Conservation (phyloP, 2,329 filamentous ascomycete species). For the Penicillium sp. region DNA sequence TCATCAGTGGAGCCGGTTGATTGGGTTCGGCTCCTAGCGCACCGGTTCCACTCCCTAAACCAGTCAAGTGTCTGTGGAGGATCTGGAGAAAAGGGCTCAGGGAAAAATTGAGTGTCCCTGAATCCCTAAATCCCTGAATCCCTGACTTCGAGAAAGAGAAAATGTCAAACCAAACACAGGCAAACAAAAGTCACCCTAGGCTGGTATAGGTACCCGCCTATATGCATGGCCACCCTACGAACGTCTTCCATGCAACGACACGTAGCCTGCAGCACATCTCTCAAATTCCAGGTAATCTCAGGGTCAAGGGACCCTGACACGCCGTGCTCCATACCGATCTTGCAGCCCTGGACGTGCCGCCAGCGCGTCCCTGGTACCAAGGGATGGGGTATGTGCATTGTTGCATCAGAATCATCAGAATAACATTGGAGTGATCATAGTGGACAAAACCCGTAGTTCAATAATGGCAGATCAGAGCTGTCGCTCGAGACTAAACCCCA, state of each 20-base stretch:
- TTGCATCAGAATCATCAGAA: slow-evolving; percentile 2
- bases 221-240: too few species aligned
- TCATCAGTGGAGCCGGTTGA: slow-evolving; percentile 16
- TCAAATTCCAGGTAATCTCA: not conserved
- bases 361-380: slow-evolving; percentile 2
- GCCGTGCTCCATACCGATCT: slow-evolving; percentile 7
- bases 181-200: not conserved
- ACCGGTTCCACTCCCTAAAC: slow-evolving; percentile 4
- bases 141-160: not conserved
- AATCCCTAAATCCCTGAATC: too few species aligned
- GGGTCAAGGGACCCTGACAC: not conserved
- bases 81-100: slow-evolving; percentile 4
- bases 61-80: slow-evolving; percentile 7
- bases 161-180: not conserved
- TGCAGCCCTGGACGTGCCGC: not conserved
- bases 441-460: not conserved
- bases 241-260: not conserved
- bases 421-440: not conserved
- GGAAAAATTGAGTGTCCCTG: not conserved
- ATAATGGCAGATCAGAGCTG: not conserved
- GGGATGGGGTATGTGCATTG: slow-evolving; percentile 17
- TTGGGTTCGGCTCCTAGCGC: slow-evolving; percentile 15
- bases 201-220: not conserved
- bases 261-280: not conserved
- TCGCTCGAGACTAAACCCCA: slow-evolving; percentile 2